A percentile compares a stretch with the other conserved stretches of the same genome.
Evolutionary conservation across 1,284 basidiomycete species (phyloP).

Genomic region (Cryptococcus sp.): DNA sequence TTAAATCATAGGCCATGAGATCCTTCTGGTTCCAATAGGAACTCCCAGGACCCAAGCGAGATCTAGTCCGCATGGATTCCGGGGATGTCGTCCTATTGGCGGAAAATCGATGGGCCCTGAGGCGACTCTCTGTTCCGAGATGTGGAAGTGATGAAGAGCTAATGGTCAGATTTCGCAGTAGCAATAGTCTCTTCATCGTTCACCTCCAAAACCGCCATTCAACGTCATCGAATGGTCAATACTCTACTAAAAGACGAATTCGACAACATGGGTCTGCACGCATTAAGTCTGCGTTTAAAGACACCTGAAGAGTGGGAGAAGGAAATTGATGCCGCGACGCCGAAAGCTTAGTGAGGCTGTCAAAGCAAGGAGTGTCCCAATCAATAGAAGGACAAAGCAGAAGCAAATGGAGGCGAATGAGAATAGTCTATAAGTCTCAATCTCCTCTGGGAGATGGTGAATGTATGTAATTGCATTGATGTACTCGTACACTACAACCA

Average conservation of each 20-base stretch:
- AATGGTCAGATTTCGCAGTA: slow-evolving; percentile 44
- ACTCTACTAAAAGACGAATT: slow-evolving; percentile 47
- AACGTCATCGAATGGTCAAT: slow-evolving; percentile 48
- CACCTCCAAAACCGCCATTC: slow-evolving; percentile 40
- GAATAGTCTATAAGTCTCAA: too few relatives aligned
- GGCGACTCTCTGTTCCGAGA: not conserved
- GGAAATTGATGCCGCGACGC: slow-evolving; percentile 23
- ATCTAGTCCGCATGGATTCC: too few relatives aligned
- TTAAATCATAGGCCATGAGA: not conserved
- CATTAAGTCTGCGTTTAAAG: slow-evolving; percentile 45
- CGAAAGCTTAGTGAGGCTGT: not conserved
- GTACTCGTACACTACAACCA: too few relatives aligned
- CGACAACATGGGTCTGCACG: slow-evolving; percentile 45
- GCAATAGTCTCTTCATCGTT: slow-evolving; percentile 43
- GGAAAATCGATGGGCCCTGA: not conserved
- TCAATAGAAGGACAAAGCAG: too few relatives aligned
- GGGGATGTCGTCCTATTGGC: too few relatives aligned
- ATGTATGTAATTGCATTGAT: too few relatives aligned
- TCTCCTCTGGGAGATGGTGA: too few relatives aligned
- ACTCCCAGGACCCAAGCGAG: too few relatives aligned
- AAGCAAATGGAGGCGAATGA: too few relatives aligned
- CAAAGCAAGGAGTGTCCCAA: not conserved
- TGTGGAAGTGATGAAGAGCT: not conserved
- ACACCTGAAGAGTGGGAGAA: slow-evolving; percentile 47
- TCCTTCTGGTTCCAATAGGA: not conserved